Percentiles rank a stretch among this genome's conserved stretches.
Evolutionary conservation across 2,329 filamentous ascomycete species (phyloP).

Genomic region (Alternaria triticimaculans): DNA sequence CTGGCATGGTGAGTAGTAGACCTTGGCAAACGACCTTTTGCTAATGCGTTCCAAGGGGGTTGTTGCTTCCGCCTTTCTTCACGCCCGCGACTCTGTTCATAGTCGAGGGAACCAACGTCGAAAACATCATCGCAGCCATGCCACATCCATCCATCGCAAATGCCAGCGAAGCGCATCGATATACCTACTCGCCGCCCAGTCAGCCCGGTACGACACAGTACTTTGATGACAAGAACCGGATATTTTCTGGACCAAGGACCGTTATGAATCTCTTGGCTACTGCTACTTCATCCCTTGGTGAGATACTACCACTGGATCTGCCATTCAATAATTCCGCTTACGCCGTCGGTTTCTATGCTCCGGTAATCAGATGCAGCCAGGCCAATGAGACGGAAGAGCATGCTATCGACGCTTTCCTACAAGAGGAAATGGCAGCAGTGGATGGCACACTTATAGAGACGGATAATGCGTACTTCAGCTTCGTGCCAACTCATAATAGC

Average conservation of each 20-base stretch:
- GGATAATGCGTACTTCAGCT: not conserved
- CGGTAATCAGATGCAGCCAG: not conserved
- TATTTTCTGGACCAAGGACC: not conserved
- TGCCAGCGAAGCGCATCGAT: not conserved
- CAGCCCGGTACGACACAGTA: not conserved
- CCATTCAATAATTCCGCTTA: not conserved
- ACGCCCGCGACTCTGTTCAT: slow-evolving; percentile 1
- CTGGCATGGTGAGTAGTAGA: not conserved
- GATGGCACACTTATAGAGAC: not conserved
- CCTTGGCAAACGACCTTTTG: too few relatives aligned
- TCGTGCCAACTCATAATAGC: not conserved
- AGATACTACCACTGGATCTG: not conserved
- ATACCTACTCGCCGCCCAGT: not conserved
- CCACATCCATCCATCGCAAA: not conserved
- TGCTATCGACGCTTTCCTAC: not conserved
- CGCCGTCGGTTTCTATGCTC: not conserved
- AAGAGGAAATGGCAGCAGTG: not conserved
- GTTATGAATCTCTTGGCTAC: not conserved
- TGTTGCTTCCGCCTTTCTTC: not conserved
- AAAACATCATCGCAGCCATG: not conserved
- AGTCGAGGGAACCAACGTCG: not conserved
- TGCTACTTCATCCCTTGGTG: not conserved
- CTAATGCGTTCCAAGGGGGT: not conserved
- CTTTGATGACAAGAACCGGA: not conserved
- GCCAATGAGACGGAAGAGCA: not conserved